Conservation (phyloP, 2,329 filamentous ascomycete genomes). For the Alternaria triticina region DNA sequence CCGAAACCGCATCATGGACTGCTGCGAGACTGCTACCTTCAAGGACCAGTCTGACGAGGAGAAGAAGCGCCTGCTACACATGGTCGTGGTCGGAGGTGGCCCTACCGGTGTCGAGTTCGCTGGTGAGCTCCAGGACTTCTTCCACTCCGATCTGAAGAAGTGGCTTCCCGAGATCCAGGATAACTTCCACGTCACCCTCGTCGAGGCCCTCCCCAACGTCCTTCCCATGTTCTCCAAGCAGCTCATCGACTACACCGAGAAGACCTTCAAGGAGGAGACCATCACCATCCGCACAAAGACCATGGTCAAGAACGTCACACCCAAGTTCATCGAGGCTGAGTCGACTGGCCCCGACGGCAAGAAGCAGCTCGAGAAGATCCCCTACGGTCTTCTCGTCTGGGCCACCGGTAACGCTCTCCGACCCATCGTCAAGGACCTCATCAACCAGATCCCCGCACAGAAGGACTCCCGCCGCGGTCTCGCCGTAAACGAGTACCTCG, state of each 20-base stretch:
- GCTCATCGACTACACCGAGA: slow-evolving; percentile 98
- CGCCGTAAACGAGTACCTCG: slow-evolving; percentile 97
- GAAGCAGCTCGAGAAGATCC: slow-evolving; percentile 81
- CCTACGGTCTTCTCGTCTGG: slow-evolving; percentile 97
- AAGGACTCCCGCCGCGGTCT: slow-evolving; percentile 94
- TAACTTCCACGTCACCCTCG: slow-evolving; percentile 95
- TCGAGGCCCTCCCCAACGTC: slow-evolving; percentile 95
- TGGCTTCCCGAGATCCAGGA: slow-evolving; percentile 94
- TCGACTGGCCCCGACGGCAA: slow-evolving; percentile 79
- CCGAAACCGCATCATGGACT: slow-evolving; percentile 99
- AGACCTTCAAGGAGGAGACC: slow-evolving; percentile 97
- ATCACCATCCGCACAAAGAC: slow-evolving; percentile 98
- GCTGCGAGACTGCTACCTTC: slow-evolving; percentile 97
- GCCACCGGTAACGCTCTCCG: slow-evolving; percentile 96
- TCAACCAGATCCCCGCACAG: slow-evolving; percentile 89
- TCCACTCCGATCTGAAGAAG: slow-evolving; percentile 97
- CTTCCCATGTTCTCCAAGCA: slow-evolving; percentile 99
- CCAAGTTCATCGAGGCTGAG: slow-evolving; percentile 91
- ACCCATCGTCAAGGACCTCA: slow-evolving; percentile 87
- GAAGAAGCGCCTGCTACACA: slow-evolving; percentile 92
- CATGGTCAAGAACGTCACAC: slow-evolving; percentile 96
- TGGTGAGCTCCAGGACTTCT: slow-evolving; percentile 98
- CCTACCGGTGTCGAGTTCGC: slow-evolving; percentile 98
- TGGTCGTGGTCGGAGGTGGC: slow-evolving; percentile 86
- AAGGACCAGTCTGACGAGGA: slow-evolving; percentile 92